A percentile compares a stretch with the other conserved stretches of the same genome.
phyloP scores from a whole-genome alignment of 2,329 filamentous ascomycete genomes.

The Mycosphaerella sp. region DNA sequence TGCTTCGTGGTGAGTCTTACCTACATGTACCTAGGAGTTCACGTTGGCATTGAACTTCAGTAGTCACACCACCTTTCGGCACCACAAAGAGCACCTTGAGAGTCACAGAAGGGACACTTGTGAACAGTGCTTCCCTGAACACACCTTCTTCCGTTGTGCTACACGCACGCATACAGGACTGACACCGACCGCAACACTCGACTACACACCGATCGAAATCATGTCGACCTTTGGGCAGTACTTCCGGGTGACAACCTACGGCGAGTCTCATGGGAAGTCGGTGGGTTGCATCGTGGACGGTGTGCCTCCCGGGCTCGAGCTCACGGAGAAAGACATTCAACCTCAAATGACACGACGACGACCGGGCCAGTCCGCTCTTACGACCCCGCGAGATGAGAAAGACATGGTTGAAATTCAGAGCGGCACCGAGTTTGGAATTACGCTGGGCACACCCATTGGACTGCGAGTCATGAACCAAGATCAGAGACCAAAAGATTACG shows the following conservation, averaged over 20 bases:
- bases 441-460: constrained; percentile 83
- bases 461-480: constrained; percentile 88
- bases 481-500: constrained; percentile 87
- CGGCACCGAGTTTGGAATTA: constrained; percentile 82
- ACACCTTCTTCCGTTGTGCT: no score
- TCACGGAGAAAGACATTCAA: constrained; percentile 73
- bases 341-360: constrained; percentile 87
- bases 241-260: constrained; percentile 78
- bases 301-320: constrained; percentile 76
- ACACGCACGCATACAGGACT: neutral
- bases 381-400: constrained; percentile 87
- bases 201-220: constrained; percentile 21
- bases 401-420: constrained; percentile 89
- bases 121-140: neutral
- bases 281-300: constrained; percentile 95
- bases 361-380: constrained; percentile 82
- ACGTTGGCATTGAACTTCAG: no score
- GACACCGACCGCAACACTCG: neutral
- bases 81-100: no score
- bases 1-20: no score
- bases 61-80: no score
- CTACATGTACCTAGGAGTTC: no score
- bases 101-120: neutral
- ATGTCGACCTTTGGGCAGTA: constrained; percentile 86
- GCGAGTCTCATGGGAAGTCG: constrained; percentile 83